Conservation (phyloP, 108 stramenopile species). For the Cyclotella choctawhatcheeana region DNA sequence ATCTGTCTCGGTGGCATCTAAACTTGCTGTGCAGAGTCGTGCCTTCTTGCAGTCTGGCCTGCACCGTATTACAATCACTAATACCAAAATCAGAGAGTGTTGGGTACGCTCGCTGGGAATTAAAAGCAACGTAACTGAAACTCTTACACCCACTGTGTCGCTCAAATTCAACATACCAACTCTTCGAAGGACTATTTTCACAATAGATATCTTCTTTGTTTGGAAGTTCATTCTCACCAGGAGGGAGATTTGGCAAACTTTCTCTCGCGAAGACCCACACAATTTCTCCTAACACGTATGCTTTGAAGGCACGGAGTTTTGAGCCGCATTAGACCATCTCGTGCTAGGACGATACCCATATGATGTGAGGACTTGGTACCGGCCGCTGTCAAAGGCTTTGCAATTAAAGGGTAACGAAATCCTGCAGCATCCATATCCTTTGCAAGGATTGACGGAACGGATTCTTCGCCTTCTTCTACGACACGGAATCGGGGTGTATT, state of each 20-base stretch:
- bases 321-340: slow-evolving; percentile 55
- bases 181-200: slow-evolving; percentile 15
- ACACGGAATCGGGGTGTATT: slow-evolving; percentile 70
- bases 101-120: slow-evolving; percentile 90
- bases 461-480: slow-evolving; percentile 40
- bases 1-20: background rate
- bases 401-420: slow-evolving; percentile 75
- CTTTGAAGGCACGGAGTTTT: slow-evolving; percentile 77
- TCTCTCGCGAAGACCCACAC: slow-evolving; percentile 79
- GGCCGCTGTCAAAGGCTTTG: slow-evolving; percentile 85
- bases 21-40: background rate
- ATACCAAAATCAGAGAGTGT: slow-evolving; percentile 78
- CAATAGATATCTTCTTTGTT: slow-evolving; percentile 1
- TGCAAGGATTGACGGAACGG: slow-evolving; percentile 6
- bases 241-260: slow-evolving; percentile 81
- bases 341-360: slow-evolving; percentile 74
- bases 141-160: slow-evolving; percentile 44
- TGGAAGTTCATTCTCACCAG: slow-evolving; percentile 28
- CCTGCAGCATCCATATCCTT: slow-evolving; percentile 48
- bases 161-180: slow-evolving; percentile 52
- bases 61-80: background rate
- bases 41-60: background rate
- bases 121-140: slow-evolving; percentile 79
- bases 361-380: slow-evolving; percentile 82
- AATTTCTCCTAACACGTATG: slow-evolving; percentile 83